phyloP scores from a whole-genome alignment of 2,329 filamentous ascomycete species.

The Scopulariopsis brevicaulis region DNA sequence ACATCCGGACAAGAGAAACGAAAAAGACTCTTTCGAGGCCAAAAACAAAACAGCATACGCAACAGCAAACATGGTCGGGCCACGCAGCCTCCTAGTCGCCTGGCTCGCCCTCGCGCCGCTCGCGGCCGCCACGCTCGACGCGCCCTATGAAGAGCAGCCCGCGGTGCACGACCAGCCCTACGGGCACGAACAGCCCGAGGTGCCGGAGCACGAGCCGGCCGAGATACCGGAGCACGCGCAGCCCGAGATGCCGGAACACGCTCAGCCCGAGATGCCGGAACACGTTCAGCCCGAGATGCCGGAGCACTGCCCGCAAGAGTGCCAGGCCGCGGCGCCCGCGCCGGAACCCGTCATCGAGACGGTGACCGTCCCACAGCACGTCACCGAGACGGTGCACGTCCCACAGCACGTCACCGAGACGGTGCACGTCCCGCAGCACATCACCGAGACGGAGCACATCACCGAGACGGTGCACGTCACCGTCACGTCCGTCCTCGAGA shows the following conservation, averaged over 20 bases:
- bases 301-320: background rate
- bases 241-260: background rate
- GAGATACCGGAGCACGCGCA: too few relatives aligned
- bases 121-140: background rate
- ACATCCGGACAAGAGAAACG: background rate
- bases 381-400: constrained; percentile 1
- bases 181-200: too few relatives aligned
- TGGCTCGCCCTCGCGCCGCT: constrained; percentile 1
- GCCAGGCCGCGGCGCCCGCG: background rate
- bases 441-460: background rate
- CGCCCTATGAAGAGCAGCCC: too few relatives aligned
- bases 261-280: background rate
- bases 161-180: too few relatives aligned
- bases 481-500: background rate
- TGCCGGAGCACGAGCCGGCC: constrained; percentile 1
- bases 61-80: background rate
- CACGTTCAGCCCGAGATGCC: background rate
- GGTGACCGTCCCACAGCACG: background rate
- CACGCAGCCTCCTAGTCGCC: background rate
- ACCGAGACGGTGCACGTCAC: constrained; percentile 2
- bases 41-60: background rate
- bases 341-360: background rate
- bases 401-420: background rate
- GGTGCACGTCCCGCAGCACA: background rate
- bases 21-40: too few relatives aligned